Conservation (phyloP, 768 basidiomycete species). For the Kwoniella bestiolae region DNA sequence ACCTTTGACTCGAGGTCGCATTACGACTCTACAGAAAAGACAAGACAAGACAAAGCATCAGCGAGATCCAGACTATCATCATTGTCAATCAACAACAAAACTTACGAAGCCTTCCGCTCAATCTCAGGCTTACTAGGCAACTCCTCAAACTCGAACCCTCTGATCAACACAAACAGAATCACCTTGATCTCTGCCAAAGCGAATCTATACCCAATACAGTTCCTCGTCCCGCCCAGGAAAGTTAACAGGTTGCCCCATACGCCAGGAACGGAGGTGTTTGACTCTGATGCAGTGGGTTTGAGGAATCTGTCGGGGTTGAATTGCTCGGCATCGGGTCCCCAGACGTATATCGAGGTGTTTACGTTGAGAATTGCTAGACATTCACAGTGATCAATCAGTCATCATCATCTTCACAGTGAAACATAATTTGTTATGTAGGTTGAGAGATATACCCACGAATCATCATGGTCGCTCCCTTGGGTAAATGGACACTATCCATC, state of each 20-base stretch:
- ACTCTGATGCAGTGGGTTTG: slow-evolving; percentile 31
- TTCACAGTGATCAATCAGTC: background rate
- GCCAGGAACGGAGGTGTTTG: slow-evolving; percentile 38
- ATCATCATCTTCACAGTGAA: background rate
- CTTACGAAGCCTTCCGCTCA: slow-evolving; percentile 52
- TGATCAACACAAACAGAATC: slow-evolving; percentile 55
- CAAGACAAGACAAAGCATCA: background rate
- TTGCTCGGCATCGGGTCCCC: slow-evolving; percentile 51
- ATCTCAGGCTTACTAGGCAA: slow-evolving; percentile 47
- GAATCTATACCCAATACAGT: slow-evolving; percentile 57
- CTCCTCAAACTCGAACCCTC: slow-evolving; percentile 53
- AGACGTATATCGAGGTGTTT: slow-evolving; percentile 49
- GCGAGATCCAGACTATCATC: background rate
- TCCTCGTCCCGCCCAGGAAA: slow-evolving; percentile 55
- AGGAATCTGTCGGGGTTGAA: slow-evolving; percentile 49
- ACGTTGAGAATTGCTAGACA: slow-evolving; percentile 52
- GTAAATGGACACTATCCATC: slow-evolving; percentile 45
- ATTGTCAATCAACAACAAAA: background rate
- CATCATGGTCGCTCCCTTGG: slow-evolving; percentile 50
- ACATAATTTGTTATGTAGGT: background rate
- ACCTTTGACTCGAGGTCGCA: slow-evolving; percentile 46
- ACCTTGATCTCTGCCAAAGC: slow-evolving; percentile 57
- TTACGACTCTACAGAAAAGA: slow-evolving; percentile 45
- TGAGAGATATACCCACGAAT: slow-evolving; percentile 44
- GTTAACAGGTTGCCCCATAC: slow-evolving; percentile 56